These are phyloP conservation scores for Penicillium janthinellum DNA, from an alignment of 2,329 filamentous ascomycete species.

Conservation along the genomic window DNA sequence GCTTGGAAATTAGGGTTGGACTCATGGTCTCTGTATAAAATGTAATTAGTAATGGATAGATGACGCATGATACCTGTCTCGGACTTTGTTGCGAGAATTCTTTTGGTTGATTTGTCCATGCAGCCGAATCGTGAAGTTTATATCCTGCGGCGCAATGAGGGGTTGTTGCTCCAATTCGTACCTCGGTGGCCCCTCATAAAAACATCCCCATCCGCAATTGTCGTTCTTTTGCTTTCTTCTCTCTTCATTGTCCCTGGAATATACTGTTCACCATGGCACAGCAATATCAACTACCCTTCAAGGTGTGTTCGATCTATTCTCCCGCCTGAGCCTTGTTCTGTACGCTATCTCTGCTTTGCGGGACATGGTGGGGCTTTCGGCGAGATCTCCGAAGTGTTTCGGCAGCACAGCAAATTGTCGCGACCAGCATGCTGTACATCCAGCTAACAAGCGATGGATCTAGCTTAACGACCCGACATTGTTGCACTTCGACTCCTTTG, in stretches of 20 bases:
- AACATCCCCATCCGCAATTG: not conserved
- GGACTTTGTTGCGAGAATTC: not conserved
- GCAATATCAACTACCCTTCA: conserved; percentile 42
- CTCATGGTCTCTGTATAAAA: not conserved
- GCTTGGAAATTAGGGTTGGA: not conserved
- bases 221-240: not conserved
- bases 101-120: not conserved
- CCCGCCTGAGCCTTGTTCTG: not conserved
- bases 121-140: not conserved
- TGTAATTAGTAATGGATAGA: conserved; percentile 1
- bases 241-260: not conserved
- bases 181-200: conserved; percentile 5
- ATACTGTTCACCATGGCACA: conserved; percentile 31
- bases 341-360: not conserved
- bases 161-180: not conserved
- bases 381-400: conserved; percentile 18
- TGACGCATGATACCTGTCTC: not conserved
- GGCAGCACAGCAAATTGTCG: not conserved
- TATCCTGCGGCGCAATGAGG: not conserved
- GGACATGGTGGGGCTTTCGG: conserved; percentile 11
- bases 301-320: conserved; percentile 29
- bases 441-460: not conserved
- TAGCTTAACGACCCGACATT: conserved; percentile 53
- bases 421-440: not conserved
- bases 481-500: conserved; percentile 53